These are phyloP conservation scores for Brassica carinata DNA, from an alignment of 345 rosid species.

Conservation along the genomic window DNA sequence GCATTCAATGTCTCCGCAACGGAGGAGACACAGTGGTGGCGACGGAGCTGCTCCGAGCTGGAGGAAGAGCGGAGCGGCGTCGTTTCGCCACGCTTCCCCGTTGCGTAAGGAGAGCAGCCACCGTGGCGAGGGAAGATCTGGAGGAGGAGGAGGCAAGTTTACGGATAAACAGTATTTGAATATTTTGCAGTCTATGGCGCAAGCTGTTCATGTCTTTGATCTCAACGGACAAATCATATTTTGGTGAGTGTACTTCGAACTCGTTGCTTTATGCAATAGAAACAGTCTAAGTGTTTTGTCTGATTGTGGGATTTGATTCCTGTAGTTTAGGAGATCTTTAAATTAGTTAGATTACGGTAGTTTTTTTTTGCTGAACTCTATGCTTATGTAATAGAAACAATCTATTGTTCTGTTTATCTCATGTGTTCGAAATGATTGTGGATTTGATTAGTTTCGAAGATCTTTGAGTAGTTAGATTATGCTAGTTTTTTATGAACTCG, in stretches of 20 bases:
- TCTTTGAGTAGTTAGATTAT: too few species aligned
- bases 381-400: background rate
- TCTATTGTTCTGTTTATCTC: background rate
- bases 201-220: conserved; percentile 86
- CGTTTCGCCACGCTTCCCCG: conserved; percentile 83
- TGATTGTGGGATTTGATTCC: too few species aligned
- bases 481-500: too few species aligned
- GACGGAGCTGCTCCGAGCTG: conserved; percentile 38
- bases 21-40: conserved; percentile 48
- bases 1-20: conserved; percentile 84
- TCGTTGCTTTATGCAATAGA: background rate
- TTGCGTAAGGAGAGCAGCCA: conserved; percentile 72
- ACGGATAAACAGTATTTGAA: conserved; percentile 83
- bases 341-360: background rate
- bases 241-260: conserved; percentile 66
- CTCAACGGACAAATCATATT: conserved; percentile 68
- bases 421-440: background rate
- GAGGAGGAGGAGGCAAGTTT: conserved; percentile 52
- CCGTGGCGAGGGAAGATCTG: conserved; percentile 51
- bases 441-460: too few species aligned
- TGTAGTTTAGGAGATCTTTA: background rate
- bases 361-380: background rate
- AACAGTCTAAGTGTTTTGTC: too few species aligned
- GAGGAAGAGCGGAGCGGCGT: conserved; percentile 65
- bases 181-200: conserved; percentile 97